These are phyloP conservation scores for Paraleonurus japonicus DNA, from an alignment of 257 asterid genomes.

Conservation along the genomic window DNA sequence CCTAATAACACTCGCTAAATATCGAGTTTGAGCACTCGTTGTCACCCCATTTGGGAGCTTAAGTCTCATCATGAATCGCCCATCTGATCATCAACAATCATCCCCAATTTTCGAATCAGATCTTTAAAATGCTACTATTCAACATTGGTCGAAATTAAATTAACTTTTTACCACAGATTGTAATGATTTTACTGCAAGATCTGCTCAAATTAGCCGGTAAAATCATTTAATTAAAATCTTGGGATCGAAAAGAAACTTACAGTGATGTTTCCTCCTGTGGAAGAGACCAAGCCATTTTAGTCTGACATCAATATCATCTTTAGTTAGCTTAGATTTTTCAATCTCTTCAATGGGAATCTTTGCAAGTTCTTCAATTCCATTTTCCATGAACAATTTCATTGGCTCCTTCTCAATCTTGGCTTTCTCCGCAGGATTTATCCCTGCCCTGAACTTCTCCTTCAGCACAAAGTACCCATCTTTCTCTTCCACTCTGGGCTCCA, in stretches of 20 bases:
- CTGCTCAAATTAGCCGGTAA: neutral
- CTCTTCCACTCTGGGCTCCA: conserved; percentile 80
- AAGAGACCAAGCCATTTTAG: conserved; percentile 98
- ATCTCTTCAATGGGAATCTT: conserved; percentile 68
- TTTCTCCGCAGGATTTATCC: conserved; percentile 86
- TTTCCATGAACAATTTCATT: conserved; percentile 82
- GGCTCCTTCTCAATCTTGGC: conserved; percentile 87
- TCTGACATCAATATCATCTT: conserved; percentile 85
- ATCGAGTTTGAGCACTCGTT: conserved; percentile 82
- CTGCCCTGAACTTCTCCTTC: conserved; percentile 77
- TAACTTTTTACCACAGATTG: neutral
- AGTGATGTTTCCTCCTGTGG: conserved; percentile 87
- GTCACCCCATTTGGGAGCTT: conserved; percentile 98
- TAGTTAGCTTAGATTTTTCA: conserved; percentile 62
- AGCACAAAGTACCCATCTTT: conserved; percentile 70
- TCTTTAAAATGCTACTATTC: neutral
- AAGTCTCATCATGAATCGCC: conserved; percentile 95
- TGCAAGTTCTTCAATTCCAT: conserved; percentile 68
- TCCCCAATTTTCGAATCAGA: conserved; percentile 4
- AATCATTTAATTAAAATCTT: neutral
- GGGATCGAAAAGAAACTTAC: conserved; percentile 38
- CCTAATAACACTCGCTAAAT: conserved; percentile 69
- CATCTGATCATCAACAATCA: conserved; percentile 46
- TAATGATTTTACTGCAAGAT: neutral
- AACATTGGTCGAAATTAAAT: neutral